Evolutionary conservation across 495 filamentous ascomycete species (phyloP).

Genomic region (Viridothelium virens): DNA sequence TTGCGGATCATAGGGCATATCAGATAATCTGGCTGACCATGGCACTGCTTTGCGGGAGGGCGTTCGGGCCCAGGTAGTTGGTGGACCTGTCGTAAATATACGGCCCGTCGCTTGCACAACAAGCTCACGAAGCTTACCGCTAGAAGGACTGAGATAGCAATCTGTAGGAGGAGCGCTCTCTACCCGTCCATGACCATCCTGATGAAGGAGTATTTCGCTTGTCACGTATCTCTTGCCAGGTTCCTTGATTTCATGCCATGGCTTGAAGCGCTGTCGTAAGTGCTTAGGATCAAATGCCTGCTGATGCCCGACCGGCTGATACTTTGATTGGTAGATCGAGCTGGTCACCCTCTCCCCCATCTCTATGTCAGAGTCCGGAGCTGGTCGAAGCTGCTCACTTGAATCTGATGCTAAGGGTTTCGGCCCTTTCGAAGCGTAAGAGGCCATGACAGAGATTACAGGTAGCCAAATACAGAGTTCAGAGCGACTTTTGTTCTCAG

Average conservation of each 20-base stretch:
- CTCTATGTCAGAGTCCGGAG: constrained; percentile 4
- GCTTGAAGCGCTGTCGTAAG: not conserved
- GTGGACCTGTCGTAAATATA: constrained; percentile 4
- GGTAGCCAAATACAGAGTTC: not conserved
- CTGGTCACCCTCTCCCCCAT: not conserved
- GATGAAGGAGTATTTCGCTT: not conserved
- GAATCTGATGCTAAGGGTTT: constrained; percentile 4
- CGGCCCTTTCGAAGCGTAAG: constrained; percentile 1
- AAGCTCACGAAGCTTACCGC: constrained; percentile 10
- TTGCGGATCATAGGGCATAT: constrained; percentile 1
- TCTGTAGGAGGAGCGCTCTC: constrained; percentile 3
- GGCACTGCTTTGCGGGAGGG: constrained; percentile 1
- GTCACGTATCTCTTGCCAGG: not conserved
- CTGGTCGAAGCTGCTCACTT: constrained; percentile 5
- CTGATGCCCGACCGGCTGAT: not conserved
- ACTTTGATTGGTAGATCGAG: not conserved
- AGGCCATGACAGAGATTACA: constrained; percentile 2
- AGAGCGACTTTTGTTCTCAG: constrained; percentile 8
- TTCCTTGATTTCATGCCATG: constrained; percentile 2
- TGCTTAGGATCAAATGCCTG: not conserved
- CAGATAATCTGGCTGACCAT: constrained; percentile 6
- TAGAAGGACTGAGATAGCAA: constrained; percentile 7
- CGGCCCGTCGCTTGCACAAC: constrained; percentile 5
- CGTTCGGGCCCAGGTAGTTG: constrained; percentile 7
- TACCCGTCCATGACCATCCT: constrained; percentile 5